These are phyloP conservation scores for Eucalyptus fibrosa DNA, from an alignment of 345 rosid genomes.

Conservation along the genomic window DNA sequence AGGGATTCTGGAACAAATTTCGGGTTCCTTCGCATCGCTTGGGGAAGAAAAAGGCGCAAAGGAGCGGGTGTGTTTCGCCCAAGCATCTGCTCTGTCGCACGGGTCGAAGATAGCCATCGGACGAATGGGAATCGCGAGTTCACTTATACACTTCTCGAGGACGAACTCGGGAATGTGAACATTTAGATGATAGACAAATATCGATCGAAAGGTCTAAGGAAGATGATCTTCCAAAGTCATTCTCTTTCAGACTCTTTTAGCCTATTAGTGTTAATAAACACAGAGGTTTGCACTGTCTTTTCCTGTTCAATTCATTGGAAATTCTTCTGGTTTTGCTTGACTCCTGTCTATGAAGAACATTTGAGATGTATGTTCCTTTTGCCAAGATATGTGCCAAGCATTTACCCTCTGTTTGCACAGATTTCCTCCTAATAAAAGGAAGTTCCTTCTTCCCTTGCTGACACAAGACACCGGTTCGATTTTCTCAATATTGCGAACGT, in stretches of 20 bases:
- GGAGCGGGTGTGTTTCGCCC: slow-evolving; percentile 17
- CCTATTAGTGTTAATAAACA: not conserved
- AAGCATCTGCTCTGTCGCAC: slow-evolving; percentile 39
- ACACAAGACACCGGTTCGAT: not conserved
- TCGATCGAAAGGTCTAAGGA: not conserved
- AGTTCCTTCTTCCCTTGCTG: not conserved
- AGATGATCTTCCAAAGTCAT: not conserved
- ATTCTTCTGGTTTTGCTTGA: not conserved
- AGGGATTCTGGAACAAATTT: slow-evolving; percentile 17
- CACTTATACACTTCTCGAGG: slow-evolving; percentile 51
- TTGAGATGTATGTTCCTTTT: not conserved
- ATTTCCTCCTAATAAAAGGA: not conserved
- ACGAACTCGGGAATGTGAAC: slow-evolving; percentile 9
- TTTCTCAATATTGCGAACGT: not conserved
- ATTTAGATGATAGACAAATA: not conserved
- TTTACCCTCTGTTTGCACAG: not conserved
- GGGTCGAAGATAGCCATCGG: slow-evolving; percentile 24
- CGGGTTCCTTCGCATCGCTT: slow-evolving; percentile 43
- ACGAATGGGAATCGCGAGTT: slow-evolving; percentile 22
- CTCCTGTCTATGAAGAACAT: not conserved
- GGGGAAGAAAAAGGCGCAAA: slow-evolving; percentile 22
- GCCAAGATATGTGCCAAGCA: not conserved
- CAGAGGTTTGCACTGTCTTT: not conserved
- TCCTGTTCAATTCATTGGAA: not conserved
- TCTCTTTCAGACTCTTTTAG: not conserved